A percentile compares a stretch with the other conserved stretches of the same genome.
Evolutionary conservation across 148 eudicot genomes (phyloP).

Genomic region (Polygonum aviculare): DNA sequence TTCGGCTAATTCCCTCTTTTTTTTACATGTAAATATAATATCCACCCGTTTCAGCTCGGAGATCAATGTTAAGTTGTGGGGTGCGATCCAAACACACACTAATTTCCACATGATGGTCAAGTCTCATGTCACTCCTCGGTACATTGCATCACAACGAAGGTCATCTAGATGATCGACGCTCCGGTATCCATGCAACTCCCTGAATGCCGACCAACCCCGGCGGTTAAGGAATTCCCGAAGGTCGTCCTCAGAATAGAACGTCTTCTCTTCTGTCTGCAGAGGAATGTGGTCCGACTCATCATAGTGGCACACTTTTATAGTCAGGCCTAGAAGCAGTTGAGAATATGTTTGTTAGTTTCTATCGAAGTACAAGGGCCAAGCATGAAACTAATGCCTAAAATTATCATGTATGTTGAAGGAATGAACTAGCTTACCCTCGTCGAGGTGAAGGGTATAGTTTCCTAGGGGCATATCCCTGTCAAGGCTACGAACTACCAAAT

Average conservation of each 20-base stretch:
- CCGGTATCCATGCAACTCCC: conserved; percentile 53
- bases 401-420: no score
- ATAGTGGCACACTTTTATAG: conserved; percentile 52
- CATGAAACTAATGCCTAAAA: neutral
- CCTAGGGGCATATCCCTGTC: conserved; percentile 84
- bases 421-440: conserved; percentile 44
- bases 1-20: no score
- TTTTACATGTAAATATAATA: no score
- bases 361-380: neutral
- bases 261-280: conserved; percentile 67
- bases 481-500: conserved; percentile 56
- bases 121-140: conserved; percentile 51
- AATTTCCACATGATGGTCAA: neutral
- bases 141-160: conserved; percentile 57
- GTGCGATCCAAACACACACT: neutral
- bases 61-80: no score
- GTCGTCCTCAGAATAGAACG: conserved; percentile 69
- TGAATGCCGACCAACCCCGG: conserved; percentile 57
- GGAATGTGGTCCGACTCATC: conserved; percentile 51
- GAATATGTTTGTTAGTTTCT: neutral
- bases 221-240: conserved; percentile 73
- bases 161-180: conserved; percentile 60
- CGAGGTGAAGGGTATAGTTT: conserved; percentile 68
- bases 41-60: no score
- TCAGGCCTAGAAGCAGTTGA: conserved; percentile 41